A percentile compares a stretch with the other conserved stretches of the same genome.
Conservation (phyloP, 352 stramenopile species). For the Peronospora belbahrii region DNA sequence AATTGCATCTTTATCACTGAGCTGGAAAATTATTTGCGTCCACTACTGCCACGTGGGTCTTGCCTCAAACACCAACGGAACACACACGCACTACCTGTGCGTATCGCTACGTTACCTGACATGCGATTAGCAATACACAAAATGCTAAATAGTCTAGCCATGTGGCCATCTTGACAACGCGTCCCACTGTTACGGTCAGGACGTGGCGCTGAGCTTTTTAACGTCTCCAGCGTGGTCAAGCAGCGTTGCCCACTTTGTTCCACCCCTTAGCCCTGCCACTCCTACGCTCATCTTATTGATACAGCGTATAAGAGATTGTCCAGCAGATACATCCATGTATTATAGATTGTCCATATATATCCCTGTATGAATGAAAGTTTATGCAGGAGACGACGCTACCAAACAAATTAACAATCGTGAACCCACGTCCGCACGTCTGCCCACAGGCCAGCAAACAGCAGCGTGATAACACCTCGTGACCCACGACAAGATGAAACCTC, state of each 20-base stretch:
- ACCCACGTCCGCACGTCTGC: neutral
- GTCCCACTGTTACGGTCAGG: slow-evolving; percentile 12
- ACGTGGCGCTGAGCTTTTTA: neutral
- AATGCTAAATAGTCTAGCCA: neutral
- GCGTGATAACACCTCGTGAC: neutral
- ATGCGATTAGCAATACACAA: slow-evolving; percentile 1
- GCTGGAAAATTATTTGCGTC: too few species aligned
- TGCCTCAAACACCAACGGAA: neutral
- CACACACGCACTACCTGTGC: too few species aligned
- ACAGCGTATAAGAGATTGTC: too few species aligned
- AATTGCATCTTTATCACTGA: slow-evolving; percentile 25
- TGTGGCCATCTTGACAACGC: slow-evolving; percentile 6
- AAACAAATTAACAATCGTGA: too few species aligned
- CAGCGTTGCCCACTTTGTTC: slow-evolving; percentile 20
- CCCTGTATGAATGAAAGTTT: too few species aligned
- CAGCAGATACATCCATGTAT: too few species aligned
- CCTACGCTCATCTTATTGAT: neutral
- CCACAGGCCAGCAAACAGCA: neutral
- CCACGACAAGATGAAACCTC: slow-evolving; percentile 13
- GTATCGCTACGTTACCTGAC: too few species aligned
- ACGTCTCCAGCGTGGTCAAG: neutral
- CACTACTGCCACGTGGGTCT: neutral
- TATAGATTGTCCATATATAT: neutral
- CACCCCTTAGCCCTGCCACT: slow-evolving; percentile 15
- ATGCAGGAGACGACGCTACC: too few species aligned